A percentile compares a stretch with the other conserved stretches of the same genome.
Conservation (phyloP, 805 yeast species). For the Candida tammaniensis region DNA sequence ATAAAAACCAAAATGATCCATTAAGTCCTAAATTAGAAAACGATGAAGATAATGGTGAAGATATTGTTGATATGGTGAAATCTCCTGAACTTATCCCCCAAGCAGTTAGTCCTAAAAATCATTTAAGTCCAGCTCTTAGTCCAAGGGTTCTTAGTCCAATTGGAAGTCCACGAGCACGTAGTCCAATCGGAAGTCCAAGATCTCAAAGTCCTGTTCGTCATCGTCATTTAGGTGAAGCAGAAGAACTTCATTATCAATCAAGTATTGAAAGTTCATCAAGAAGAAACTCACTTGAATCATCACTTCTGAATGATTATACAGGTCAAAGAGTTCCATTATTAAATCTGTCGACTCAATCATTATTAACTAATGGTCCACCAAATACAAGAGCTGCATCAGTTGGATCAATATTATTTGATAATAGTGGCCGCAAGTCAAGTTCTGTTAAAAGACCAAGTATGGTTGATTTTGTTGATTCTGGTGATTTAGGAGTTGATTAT, state of each 20-base stretch:
- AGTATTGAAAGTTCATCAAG: constrained; percentile 15
- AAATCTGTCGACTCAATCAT: constrained; percentile 23
- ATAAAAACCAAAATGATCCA: constrained; percentile 1
- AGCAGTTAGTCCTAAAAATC: constrained; percentile 14
- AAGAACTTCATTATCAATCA: constrained; percentile 10
- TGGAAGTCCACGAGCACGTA: constrained; percentile 6
- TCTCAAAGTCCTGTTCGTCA: neutral
- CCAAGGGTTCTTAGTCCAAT: constrained; percentile 3
- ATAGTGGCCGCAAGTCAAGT: constrained; percentile 17
- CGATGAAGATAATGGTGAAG: constrained; percentile 11
- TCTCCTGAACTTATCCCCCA: constrained; percentile 11
- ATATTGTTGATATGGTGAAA: constrained; percentile 13
- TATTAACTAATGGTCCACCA: constrained; percentile 9
- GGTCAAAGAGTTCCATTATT: constrained; percentile 34
- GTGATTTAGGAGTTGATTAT: constrained; percentile 22
- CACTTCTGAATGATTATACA: constrained; percentile 17
- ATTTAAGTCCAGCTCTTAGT: constrained; percentile 5
- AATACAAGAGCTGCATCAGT: constrained; percentile 21
- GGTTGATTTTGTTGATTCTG: constrained; percentile 24
- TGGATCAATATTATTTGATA: constrained; percentile 22
- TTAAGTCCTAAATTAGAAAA: constrained; percentile 5
- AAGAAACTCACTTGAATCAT: constrained; percentile 20
- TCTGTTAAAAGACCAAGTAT: constrained; percentile 17
- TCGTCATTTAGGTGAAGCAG: neutral
- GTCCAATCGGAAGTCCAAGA: constrained; percentile 5